Evolutionary conservation across 495 filamentous ascomycete genomes (phyloP).

Genomic region (Penicillium verhagenii): DNA sequence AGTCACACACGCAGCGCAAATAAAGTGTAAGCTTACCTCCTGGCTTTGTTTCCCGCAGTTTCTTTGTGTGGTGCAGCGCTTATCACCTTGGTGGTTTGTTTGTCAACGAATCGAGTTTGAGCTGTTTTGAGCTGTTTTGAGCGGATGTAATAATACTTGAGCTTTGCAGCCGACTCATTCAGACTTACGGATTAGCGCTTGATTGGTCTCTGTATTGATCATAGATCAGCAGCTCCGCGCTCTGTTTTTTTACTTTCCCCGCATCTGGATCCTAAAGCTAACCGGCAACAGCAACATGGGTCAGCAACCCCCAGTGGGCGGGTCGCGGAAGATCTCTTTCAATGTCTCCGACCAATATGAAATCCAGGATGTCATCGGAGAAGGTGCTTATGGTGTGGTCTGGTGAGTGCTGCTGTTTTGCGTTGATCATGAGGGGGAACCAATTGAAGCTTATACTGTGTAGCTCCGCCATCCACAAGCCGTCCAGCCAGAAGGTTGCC

Average conservation of each 20-base stretch:
- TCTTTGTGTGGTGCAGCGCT: not conserved
- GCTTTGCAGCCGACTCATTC: not conserved
- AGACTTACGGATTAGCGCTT: not conserved
- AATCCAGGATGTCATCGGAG: slow-evolving; percentile 98
- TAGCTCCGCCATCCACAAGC: slow-evolving; percentile 97
- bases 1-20: not conserved
- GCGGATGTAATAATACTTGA: not conserved
- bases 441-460: slow-evolving; percentile 16
- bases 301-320: slow-evolving; percentile 48
- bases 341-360: slow-evolving; percentile 99
- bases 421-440: not conserved
- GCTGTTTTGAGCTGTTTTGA: not conserved
- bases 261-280: slow-evolving; percentile 6
- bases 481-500: slow-evolving; percentile 96
- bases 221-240: not conserved
- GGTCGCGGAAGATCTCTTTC: slow-evolving; percentile 97
- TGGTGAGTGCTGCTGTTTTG: slow-evolving; percentile 69
- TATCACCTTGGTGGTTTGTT: not conserved
- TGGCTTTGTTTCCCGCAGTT: not conserved
- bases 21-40: not conserved
- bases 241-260: not conserved
- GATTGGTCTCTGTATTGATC: not conserved
- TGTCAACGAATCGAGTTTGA: not conserved
- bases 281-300: slow-evolving; percentile 37
- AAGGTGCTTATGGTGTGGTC: slow-evolving; percentile 98